Evolutionary conservation across 2,329 filamentous ascomycete genomes (phyloP), one percentile per base, ranked within the genome.

Genomic region (Fusarium anthophilum): DNA sequence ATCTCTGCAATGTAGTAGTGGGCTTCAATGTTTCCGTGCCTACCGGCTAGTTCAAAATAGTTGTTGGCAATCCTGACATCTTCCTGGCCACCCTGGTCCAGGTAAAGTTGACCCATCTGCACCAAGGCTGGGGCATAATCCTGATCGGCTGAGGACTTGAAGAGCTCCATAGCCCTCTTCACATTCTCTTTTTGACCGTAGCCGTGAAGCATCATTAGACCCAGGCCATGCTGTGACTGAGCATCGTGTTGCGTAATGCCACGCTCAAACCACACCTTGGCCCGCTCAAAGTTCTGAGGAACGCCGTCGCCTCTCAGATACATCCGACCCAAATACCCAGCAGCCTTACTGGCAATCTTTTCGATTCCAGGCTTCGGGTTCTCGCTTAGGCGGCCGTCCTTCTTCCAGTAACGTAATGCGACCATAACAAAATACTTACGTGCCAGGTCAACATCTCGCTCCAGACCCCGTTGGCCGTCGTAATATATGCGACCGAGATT

Each of bases 1-100:
- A 98, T 91, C 82, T 98, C 95, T 5, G 94, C 95, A 8, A 98
- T 89, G 81, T 97, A 97, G 83, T 98, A 98, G 80, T 94, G 94
- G 1, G 95, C 93, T 82, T 98, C 95, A 70, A 98, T 93, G 79
- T 95, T 93, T 20, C 92, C 92, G 80, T 94, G 94, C 30, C 94
- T 87, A 45, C 92, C 92, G 10, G 95, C 95, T 54, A 96, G 87
- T 79, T 98, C 95, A 77, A 98, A 98, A 81, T 97, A 97, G 75
- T 92, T 91, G 68, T 91, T 93, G 6, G 95, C 95, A 2, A 92
- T 91, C 10, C 88, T 85, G n/a, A 96, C 84, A 76, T 97, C 94
- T 51, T 90, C 87, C 3, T 85, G 81, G 35, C 85, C 83, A 24
- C 94, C 95, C 81, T 97, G 94, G 76, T 98, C 95, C 12, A 98